Evolutionary conservation across 768 basidiomycete genomes (phyloP).

Genomic region (Boletus tomentosulus): DNA sequence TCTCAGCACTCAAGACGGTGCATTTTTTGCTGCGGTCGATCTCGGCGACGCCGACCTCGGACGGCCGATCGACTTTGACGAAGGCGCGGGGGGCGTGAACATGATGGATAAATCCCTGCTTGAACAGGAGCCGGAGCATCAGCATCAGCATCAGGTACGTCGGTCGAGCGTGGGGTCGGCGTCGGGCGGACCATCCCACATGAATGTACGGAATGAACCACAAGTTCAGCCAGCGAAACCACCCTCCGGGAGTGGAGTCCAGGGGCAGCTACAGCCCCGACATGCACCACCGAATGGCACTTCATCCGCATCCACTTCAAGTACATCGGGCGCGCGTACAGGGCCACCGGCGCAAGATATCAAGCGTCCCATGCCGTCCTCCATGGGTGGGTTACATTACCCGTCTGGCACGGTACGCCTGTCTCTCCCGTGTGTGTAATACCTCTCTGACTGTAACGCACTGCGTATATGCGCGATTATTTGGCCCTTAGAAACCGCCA

Average conservation of each 20-base stretch:
- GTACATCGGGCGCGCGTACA: neutral
- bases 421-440: neutral
- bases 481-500: conserved; percentile 10
- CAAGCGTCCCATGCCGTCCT: conserved; percentile 11
- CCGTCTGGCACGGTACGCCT: conserved; percentile 43
- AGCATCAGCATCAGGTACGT: conserved; percentile 7
- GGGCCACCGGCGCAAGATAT: neutral
- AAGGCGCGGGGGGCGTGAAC: conserved; percentile 25
- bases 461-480: conserved; percentile 6
- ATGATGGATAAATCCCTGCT: conserved; percentile 6
- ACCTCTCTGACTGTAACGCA: neutral
- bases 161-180: conserved; percentile 1
- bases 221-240: neutral
- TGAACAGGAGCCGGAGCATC: conserved; percentile 1
- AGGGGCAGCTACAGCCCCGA: neutral
- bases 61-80: conserved; percentile 38
- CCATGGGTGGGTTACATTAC: conserved; percentile 49
- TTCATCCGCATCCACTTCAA: conserved; percentile 1
- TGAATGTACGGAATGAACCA: neutral
- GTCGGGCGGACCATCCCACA: neutral
- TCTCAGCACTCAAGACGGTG: conserved; percentile 64
- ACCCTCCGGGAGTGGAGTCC: neutral
- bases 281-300: neutral
- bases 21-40: conserved; percentile 55
- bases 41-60: conserved; percentile 42